Evolutionary conservation across 805 yeast species (phyloP).

Genomic region (Candida palmyrensis): DNA sequence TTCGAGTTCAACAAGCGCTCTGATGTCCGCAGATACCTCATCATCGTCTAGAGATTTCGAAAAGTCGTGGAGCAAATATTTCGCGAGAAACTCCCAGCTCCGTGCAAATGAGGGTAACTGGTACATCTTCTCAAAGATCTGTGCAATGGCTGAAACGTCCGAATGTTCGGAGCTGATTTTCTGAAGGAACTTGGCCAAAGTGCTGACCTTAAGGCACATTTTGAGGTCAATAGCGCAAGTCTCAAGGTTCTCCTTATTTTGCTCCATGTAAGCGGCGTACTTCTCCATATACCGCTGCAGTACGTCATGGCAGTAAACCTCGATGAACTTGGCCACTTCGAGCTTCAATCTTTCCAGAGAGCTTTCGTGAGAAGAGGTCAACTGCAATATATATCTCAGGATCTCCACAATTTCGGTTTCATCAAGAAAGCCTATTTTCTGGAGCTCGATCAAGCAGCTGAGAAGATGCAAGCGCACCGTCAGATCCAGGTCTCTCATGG

Average conservation of each 20-base stretch:
- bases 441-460: slow-evolving; percentile 51
- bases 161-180: slow-evolving; percentile 4
- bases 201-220: background rate
- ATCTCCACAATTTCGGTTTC: slow-evolving; percentile 44
- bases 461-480: slow-evolving; percentile 47
- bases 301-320: slow-evolving; percentile 37
- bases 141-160: slow-evolving; percentile 15
- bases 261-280: slow-evolving; percentile 6
- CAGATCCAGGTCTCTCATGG: slow-evolving; percentile 35
- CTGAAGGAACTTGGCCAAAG: background rate
- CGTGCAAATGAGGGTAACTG: slow-evolving; percentile 25
- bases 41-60: slow-evolving; percentile 21
- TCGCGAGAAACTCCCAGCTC: slow-evolving; percentile 34
- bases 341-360: slow-evolving; percentile 26
- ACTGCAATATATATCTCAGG: no score
- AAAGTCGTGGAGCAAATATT: slow-evolving; percentile 41
- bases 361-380: no score
- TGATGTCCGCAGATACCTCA: slow-evolving; percentile 19
- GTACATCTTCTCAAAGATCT: slow-evolving; percentile 28
- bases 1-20: slow-evolving; percentile 21
- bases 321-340: slow-evolving; percentile 54
- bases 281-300: slow-evolving; percentile 32
- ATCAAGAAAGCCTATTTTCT: slow-evolving; percentile 58
- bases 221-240: background rate
- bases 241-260: background rate